phyloP scores from a whole-genome alignment of 106 monocot species.

The Ottelia alismoides region DNA sequence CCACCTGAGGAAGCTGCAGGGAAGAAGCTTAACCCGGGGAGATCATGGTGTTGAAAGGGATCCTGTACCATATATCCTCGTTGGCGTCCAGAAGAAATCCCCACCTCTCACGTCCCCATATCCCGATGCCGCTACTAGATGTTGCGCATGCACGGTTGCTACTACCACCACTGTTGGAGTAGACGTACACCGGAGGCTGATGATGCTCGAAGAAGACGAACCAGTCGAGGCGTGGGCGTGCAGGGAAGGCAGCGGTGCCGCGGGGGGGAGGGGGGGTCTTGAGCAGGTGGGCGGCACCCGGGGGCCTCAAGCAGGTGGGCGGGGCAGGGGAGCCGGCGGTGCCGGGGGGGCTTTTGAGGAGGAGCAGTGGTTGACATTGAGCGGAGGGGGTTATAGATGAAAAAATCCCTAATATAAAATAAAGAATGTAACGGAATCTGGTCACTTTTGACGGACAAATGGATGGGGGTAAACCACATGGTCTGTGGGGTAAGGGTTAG shows the following conservation, averaged over 20 bases:
- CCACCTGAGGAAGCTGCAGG: slow-evolving; percentile 40
- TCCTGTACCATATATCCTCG: slow-evolving; percentile 20
- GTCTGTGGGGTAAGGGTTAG: too few species aligned
- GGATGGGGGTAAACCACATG: too few species aligned
- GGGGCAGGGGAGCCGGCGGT: too few species aligned
- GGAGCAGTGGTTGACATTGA: too few species aligned
- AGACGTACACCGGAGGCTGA: slow-evolving; percentile 2
- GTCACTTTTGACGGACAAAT: too few species aligned
- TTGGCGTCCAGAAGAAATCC: slow-evolving; percentile 28
- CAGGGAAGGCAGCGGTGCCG: slow-evolving; percentile 42
- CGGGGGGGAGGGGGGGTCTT: slow-evolving; percentile 37
- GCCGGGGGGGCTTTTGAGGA: too few species aligned
- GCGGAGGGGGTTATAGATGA: too few species aligned
- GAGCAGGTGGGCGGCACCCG: too few species aligned
- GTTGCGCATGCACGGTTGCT: neutral
- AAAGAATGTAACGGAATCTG: too few species aligned
- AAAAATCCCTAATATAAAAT: too few species aligned
- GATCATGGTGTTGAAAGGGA: slow-evolving; percentile 19
- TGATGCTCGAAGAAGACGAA: slow-evolving; percentile 42
- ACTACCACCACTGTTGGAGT: slow-evolving; percentile 4
- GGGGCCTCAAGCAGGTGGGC: too few species aligned
- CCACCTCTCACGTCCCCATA: neutral
- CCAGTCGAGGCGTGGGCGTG: slow-evolving; percentile 31
- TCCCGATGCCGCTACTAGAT: neutral
- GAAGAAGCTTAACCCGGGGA: slow-evolving; percentile 31